Evolutionary conservation across 2,329 filamentous ascomycete species (phyloP), one percentile per base, ranked within the genome.

Genomic region (Celoporthe dispersa): DNA sequence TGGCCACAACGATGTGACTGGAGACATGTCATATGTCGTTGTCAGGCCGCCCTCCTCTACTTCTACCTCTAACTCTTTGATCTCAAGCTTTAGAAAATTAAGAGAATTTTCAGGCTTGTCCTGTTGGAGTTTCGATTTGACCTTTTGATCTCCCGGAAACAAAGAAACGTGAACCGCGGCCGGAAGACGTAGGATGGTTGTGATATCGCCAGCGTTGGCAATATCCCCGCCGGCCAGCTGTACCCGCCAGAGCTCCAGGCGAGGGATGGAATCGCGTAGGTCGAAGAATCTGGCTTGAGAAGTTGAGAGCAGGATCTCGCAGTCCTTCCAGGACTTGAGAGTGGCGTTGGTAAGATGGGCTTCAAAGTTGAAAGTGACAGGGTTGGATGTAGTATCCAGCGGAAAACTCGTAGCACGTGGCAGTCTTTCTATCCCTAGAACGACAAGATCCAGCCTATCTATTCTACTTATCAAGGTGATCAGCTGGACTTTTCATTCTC

Each of bases 271-370:
- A 70, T 90, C 86, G 33, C 85, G 82, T 2, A 90, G 79, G 1
- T 85, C 85, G 1, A 85, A 83, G 67, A 87, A 89, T 6, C 83
- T 84, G 3, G 88, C 86, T 74, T 91, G 87, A 0, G 88, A 90
- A 0, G 88, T 91, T 2, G 89, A 91, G 6, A 92, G 83, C 0
- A 84, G 84, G 51, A 92, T 79, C 72, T 85, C 87, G 76, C 87
- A 86, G 77, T 87, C 85, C 39, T 80, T 81, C 90, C 90, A 92
- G 0, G 85, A 87, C 79, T 92, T 90, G 0, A 86, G 88, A 0
- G 88, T 90, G 65, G 81, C 81, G 78, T 92, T 92, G 69, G 83
- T 85, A 66, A 91, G 84, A 73, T 86, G 84, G 1, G 89, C 89
- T 68, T 90, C 87, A 76, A 91, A 92, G 74, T 84, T 85, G 19